Conservation (phyloP, 192 early-diverging fungal genomes). For the Gryganskiella cystojenkinii region DNA sequence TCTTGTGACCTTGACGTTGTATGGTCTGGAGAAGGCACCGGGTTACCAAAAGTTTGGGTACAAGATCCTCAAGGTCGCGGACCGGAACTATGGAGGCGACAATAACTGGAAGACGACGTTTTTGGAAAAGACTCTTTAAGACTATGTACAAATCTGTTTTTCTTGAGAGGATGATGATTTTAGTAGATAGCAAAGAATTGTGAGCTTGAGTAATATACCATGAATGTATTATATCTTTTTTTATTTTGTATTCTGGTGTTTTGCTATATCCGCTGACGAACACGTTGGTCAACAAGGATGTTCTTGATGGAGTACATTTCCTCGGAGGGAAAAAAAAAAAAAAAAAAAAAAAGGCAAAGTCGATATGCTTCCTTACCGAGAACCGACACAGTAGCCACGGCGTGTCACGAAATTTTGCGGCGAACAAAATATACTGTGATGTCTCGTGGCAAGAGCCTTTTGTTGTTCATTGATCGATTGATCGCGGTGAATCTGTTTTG, state of each 20-base stretch:
- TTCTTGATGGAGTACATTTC: background rate
- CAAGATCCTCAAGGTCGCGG: conserved; percentile 35
- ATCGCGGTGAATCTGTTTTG: too few species aligned
- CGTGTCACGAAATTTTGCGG: background rate
- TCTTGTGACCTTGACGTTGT: conserved; percentile 31
- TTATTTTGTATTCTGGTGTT: background rate
- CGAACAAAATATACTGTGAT: background rate
- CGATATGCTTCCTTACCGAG: background rate
- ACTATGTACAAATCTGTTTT: too few species aligned
- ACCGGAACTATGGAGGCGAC: conserved; percentile 31
- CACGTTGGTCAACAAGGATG: background rate
- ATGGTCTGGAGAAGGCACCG: conserved; percentile 15
- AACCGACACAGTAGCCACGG: background rate
- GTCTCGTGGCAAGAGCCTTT: background rate
- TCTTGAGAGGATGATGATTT: too few species aligned
- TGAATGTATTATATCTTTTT: too few species aligned
- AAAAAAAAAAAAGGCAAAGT: background rate
- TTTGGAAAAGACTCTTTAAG: conserved; percentile 28
- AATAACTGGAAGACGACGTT: conserved; percentile 38
- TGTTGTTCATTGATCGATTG: too few species aligned
- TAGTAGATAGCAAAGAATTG: too few species aligned
- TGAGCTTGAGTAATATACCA: too few species aligned
- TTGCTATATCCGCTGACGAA: background rate
- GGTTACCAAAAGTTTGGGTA: conserved; percentile 52
- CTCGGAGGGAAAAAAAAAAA: background rate